A percentile compares a stretch with the other conserved stretches of the same genome.
Conservation (phyloP, 768 basidiomycete species). For the Kwoniella mangroviensis region DNA sequence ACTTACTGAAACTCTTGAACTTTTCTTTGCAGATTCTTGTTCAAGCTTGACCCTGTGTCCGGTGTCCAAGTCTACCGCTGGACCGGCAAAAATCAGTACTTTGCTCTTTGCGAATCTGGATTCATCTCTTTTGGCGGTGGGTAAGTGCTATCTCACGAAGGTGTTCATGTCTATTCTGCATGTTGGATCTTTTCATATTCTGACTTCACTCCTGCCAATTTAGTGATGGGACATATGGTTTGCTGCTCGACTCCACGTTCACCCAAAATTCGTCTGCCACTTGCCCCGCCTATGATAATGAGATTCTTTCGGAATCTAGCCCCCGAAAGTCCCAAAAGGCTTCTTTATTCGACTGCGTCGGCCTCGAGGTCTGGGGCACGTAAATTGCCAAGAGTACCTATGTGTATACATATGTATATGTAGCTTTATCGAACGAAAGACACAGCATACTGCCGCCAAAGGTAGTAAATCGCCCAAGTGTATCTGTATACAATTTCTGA, state of each 20-base stretch:
- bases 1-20: neutral
- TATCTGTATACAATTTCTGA: too few species aligned
- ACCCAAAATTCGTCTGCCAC: constrained; percentile 80
- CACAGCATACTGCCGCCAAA: too few species aligned
- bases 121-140: constrained; percentile 91
- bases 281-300: constrained; percentile 87
- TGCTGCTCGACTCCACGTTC: constrained; percentile 83
- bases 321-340: constrained; percentile 61
- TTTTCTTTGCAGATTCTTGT: constrained; percentile 35
- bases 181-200: neutral
- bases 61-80: constrained; percentile 34
- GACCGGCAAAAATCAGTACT: constrained; percentile 89
- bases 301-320: constrained; percentile 68
- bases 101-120: constrained; percentile 78
- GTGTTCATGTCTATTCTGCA: neutral
- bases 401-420: too few species aligned
- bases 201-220: neutral
- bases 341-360: constrained; percentile 84
- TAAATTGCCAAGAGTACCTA: neutral
- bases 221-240: constrained; percentile 83
- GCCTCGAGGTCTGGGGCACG: constrained; percentile 81
- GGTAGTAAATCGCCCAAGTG: too few species aligned
- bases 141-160: constrained; percentile 61
- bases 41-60: constrained; percentile 26
- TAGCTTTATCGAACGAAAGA: too few species aligned